Evolutionary conservation across 257 asterid genomes (phyloP), one percentile per base, ranked within the genome.

Genomic region (Fraxinus cuspidata): DNA sequence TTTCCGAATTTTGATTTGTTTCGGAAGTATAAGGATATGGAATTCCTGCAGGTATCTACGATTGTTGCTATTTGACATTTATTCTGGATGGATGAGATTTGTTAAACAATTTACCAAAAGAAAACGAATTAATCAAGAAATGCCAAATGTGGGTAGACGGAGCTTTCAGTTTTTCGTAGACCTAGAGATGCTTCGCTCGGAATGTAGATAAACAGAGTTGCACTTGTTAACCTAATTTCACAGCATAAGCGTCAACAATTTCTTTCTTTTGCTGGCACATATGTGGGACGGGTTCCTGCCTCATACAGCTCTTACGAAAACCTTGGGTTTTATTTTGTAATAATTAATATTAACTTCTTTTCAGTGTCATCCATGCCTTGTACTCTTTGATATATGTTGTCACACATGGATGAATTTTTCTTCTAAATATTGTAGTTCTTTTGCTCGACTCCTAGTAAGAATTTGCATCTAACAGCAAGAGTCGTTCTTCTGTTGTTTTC

Each of bases 401-500:
- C 13, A 44, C 53, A 5, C 53, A 44, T 49, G 58, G 64, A 53
- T 56, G 27, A 2, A n/a, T 56, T 56, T 56, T 56, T 47, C 28
- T n/a, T 18, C 27, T 56, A 56, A 56, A 56, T 27, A 56, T 19
- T 56, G 65, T 56, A 56, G 65, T 56, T 56, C 27, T 56, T 9
- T 28, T 56, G 65, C 27, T 56, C 5, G 65, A 56, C 12, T 19
- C 27, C 28, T 56, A 56, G 65, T 56, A 56, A 7, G 64, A 53
- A 19, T 18, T 16, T 47, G 3, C 25, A 7, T 56, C 12, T 7
- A 56, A 56, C 65, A 74, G 13, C 40, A 73, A 74, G 82, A 28
- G 35, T 25, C 25, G 32, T 74, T 81, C 65, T 28, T 56, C 5
- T 73, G 44, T 74, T 77, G 65, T 12, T 71, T 84, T 34, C 71